These are phyloP conservation scores for Saksenaea oblongispora DNA, from an alignment of 371 early-diverging fungal species.

Conservation along the genomic window DNA sequence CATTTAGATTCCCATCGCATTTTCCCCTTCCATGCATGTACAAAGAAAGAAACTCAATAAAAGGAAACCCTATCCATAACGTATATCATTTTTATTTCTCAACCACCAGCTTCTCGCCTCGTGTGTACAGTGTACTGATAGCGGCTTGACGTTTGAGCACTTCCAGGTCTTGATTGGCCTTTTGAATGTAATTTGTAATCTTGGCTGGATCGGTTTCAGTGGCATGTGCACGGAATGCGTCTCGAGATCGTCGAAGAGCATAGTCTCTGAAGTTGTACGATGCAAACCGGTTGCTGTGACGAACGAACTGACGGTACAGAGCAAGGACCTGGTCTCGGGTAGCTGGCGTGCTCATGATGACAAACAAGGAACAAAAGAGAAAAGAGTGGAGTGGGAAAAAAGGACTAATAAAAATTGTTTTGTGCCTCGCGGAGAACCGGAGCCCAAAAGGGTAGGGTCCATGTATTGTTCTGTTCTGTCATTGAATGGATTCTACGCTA, in stretches of 20 bases:
- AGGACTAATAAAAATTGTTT: background rate
- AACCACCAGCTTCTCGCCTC: constrained; percentile 61
- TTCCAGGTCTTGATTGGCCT: constrained; percentile 60
- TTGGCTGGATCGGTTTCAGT: constrained; percentile 58
- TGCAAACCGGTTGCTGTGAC: constrained; percentile 61
- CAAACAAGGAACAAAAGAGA: background rate
- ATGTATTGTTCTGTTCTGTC: too few species aligned
- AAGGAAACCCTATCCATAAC: background rate
- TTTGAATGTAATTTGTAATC: constrained; percentile 50
- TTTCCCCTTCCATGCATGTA: background rate
- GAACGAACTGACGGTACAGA: constrained; percentile 67
- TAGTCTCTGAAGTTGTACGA: constrained; percentile 78
- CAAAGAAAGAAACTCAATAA: background rate
- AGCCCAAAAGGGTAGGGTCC: background rate
- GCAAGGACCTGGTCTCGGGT: constrained; percentile 53
- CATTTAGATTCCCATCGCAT: background rate
- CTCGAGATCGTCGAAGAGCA: constrained; percentile 64
- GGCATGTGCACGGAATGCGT: constrained; percentile 65
- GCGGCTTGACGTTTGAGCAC: constrained; percentile 68
- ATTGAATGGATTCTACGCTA: constrained; percentile 11
- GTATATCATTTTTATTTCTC: constrained; percentile 36
- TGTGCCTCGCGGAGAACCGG: background rate
- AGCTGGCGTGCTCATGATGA: constrained; percentile 13
- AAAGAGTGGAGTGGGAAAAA: background rate
- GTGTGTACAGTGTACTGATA: constrained; percentile 61